Base-by-base conservation (phyloP, 2,329 filamentous ascomycete genomes). In the Talaromyces islandicus region DNA sequence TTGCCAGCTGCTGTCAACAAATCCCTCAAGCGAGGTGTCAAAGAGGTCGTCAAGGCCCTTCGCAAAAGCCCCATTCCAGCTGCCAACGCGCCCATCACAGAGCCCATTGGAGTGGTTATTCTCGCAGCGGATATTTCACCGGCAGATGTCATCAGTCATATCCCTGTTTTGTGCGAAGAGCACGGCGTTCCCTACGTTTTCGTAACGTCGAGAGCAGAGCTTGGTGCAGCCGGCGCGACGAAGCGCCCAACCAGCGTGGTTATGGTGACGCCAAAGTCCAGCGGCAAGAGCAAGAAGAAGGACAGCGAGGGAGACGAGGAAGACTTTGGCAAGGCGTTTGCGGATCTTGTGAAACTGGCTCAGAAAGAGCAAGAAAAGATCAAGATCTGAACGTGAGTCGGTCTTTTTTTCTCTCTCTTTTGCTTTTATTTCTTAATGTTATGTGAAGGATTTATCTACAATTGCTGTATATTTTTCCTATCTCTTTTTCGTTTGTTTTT, bases 111-210 rank as follows among this genome's bases (percentile, higher is more conserved):
- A 64, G 84, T 99, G 67, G 91, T 97, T 70, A 83, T 99, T 75
- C 91, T 99, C 68, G 94, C 94, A 38, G 94, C 91, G 69, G 94
- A 99, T 78, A 97, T 99, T 81, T 96, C 91, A 57, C 94, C 94
- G 66, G 93, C 94, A 88, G 94, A 99, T 77, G 94, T 99, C 75
- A 97, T 99, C 80, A 94, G 91, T 62, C 94, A 99, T 80, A 90
- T 99, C 66, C 94, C 94, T 70, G 90, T 99, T 60, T 88, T 97
- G 61, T 97, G 94, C 84, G 94, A 99, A 81, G 93, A 97, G 80
- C 92, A 97, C 83, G 91, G 90, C 78, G 91, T 97, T 62, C 94
- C 94, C 35, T 99, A 97, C 80, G 86, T 99, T 77, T 99, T 95
- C 77, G 90, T 99, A 69, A 86, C 88, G 63, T 95, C 90, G 71